phyloP scores from a whole-genome alignment of 2,329 filamentous ascomycete genomes.

The Aspergillus sp. region DNA sequence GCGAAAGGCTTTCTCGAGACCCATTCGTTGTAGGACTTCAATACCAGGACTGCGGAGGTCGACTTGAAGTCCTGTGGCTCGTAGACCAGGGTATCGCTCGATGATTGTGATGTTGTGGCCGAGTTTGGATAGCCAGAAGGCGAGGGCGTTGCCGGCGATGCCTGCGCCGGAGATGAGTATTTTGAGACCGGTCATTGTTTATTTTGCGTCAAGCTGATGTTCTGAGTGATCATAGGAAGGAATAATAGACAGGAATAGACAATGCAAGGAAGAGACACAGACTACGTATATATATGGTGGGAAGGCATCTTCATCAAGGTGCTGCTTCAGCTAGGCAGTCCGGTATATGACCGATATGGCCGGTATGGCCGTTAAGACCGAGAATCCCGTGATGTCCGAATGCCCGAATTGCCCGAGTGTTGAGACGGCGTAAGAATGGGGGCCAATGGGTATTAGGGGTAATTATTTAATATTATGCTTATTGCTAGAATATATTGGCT shows the following conservation, averaged over 20 bases:
- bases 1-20: slow-evolving; percentile 48
- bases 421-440: too few species aligned
- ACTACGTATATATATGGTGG: too few species aligned
- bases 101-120: slow-evolving; percentile 42
- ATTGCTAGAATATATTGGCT: too few species aligned
- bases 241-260: not conserved
- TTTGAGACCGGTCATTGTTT: slow-evolving; percentile 32
- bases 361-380: not conserved
- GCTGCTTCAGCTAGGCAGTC: too few species aligned
- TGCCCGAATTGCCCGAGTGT: not conserved
- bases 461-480: too few species aligned
- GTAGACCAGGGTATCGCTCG: slow-evolving; percentile 46
- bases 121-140: slow-evolving; percentile 49
- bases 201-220: not conserved
- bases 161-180: slow-evolving; percentile 52
- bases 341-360: not conserved
- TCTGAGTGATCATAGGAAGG: not conserved
- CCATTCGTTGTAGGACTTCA: slow-evolving; percentile 56
- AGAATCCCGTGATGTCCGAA: not conserved
- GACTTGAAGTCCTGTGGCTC: slow-evolving; percentile 54
- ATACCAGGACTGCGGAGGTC: slow-evolving; percentile 58
- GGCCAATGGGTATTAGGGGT: too few species aligned
- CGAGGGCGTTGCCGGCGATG: slow-evolving; percentile 49
- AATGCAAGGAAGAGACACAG: too few species aligned
- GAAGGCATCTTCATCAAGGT: too few species aligned